phyloP scores from a whole-genome alignment of 2,329 filamentous ascomycete genomes.

The Xylariales sp. region DNA sequence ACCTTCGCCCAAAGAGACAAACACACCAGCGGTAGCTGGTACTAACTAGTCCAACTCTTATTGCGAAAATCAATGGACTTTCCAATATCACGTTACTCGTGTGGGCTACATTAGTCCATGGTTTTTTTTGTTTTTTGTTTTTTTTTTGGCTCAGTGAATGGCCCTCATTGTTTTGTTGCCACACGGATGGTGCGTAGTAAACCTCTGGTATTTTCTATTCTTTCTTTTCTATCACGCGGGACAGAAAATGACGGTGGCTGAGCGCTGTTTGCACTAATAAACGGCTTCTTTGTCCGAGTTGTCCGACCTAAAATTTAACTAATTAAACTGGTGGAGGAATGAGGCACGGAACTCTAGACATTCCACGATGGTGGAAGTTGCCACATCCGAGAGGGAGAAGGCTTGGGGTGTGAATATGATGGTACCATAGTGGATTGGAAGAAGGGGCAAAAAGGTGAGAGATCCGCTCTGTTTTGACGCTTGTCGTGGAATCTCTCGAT shows the following conservation, averaged over 20 bases:
- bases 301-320: background rate
- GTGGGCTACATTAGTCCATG: background rate
- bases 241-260: background rate
- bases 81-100: background rate
- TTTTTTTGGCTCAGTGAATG: background rate
- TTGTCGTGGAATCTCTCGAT: background rate
- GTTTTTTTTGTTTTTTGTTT: background rate
- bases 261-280: background rate
- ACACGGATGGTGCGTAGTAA: no score
- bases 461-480: background rate
- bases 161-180: background rate
- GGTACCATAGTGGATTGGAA: background rate
- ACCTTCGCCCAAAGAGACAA: background rate
- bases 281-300: background rate
- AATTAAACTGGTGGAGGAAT: constrained; percentile 1
- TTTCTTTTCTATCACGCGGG: background rate
- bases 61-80: background rate
- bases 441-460: background rate
- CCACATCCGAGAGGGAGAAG: background rate
- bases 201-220: no score
- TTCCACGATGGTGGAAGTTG: background rate
- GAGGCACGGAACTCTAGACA: background rate
- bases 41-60: background rate
- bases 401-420: background rate
- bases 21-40: background rate